Evolutionary conservation across 139 green algal species (phyloP), one percentile per base, ranked within the genome.

Genomic region (Tetradesmus obliquus): DNA sequence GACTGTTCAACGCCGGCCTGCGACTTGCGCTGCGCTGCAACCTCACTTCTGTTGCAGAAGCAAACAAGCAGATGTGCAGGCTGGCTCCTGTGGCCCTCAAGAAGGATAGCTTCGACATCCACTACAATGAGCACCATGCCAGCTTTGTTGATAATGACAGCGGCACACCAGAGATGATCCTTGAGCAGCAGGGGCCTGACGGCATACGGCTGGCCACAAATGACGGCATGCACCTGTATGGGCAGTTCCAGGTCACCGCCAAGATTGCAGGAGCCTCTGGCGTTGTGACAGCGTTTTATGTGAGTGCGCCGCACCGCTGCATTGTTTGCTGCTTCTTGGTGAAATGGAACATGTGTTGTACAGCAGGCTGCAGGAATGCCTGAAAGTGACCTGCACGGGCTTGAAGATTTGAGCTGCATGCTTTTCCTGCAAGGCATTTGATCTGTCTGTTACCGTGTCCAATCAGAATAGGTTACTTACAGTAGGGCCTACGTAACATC

Each of bases 201-300:
- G 84, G 84, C 60, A 53, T 80, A 4, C 58, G 84, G 58, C 58
- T 89, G 9, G 58, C 84, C 8, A 80, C 84, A 1, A 57, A 55
- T 9, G 84, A 89, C 58, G 84, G 84, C 58, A 89, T 62, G 84
- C 84, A 89, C 62, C 20, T 57, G 84, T 89, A 81, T 45, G 84
- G 84, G 60, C 12, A 45, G 20, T 89, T 20, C 60, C 84, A 89
- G 62, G 84, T 89, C 19, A 57, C 58, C 24, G 84, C 51, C 9
- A 79, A 81, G 24, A 80, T 80, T 12, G 32, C n/a, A 13, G 58
- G 19, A 6, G 57, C 84, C 1, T 89, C 84, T 12, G 84, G 84
- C 32, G 84, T 60, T 20, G 84, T 89, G 3, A 89, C 84, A 19
- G 84, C 84, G 9, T 89, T 55, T 12, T 89, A 89, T 66, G 10